These are phyloP conservation scores for Bolboschoenus planiculmis DNA, from an alignment of 176 grass and related monocot genomes.

Conservation along the genomic window DNA sequence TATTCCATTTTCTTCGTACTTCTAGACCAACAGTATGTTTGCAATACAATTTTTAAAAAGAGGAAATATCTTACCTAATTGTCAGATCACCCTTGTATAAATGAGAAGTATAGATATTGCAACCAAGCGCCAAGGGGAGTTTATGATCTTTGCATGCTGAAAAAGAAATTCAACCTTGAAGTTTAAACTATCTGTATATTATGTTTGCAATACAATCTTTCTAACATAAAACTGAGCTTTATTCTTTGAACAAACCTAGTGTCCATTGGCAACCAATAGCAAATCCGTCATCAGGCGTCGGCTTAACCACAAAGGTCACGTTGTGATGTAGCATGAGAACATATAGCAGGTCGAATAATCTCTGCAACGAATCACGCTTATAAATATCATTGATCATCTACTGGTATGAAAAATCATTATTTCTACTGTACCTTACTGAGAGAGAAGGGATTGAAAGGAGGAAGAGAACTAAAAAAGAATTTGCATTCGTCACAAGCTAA, in stretches of 20 bases:
- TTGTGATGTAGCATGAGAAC: constrained; percentile 39
- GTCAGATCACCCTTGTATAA: constrained; percentile 46
- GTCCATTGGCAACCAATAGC: constrained; percentile 54
- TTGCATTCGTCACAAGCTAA: constrained; percentile 49
- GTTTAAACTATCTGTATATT: background rate
- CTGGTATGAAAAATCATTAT: background rate
- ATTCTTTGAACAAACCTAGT: constrained; percentile 27
- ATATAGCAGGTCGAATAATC: constrained; percentile 31
- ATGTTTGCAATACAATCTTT: background rate
- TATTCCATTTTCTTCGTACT: background rate
- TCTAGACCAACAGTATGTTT: background rate
- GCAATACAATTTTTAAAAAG: background rate
- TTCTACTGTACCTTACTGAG: constrained; percentile 41
- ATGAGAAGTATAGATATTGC: constrained; percentile 38
- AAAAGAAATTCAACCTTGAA: background rate
- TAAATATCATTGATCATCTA: background rate
- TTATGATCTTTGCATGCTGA: constrained; percentile 48
- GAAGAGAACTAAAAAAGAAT: constrained; percentile 20
- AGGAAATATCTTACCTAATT: constrained; percentile 34
- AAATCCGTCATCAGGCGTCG: constrained; percentile 36
- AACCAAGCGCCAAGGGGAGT: constrained; percentile 52
- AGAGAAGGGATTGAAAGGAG: background rate
- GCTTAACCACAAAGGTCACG: constrained; percentile 52
- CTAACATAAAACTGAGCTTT: background rate
- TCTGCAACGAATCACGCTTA: constrained; percentile 20